A percentile compares a stretch with the other conserved stretches of the same genome.
Conservation (phyloP, 2,329 filamentous ascomycete genomes). For the Neonectria hederae region DNA sequence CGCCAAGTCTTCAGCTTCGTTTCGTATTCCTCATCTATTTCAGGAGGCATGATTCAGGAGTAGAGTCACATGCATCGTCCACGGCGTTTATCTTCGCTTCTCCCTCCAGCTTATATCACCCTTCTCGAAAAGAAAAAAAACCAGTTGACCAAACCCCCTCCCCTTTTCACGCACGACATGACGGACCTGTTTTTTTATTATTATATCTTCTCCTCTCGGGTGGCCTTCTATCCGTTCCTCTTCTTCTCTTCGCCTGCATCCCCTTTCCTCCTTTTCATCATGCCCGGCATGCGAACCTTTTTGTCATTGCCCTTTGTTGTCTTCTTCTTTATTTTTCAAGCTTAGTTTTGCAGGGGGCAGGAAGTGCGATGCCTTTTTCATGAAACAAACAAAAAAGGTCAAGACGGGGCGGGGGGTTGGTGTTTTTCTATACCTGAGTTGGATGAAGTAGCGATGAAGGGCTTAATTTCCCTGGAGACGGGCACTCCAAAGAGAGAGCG, state of each 20-base stretch:
- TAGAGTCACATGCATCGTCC: slow-evolving; percentile 51
- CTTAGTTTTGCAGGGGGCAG: slow-evolving; percentile 21
- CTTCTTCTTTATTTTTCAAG: slow-evolving; percentile 28
- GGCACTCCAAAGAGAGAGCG: slow-evolving; percentile 20
- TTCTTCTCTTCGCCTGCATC: slow-evolving; percentile 23
- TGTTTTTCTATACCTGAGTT: slow-evolving; percentile 44
- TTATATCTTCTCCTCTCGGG: slow-evolving; percentile 8
- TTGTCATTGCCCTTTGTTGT: slow-evolving; percentile 21
- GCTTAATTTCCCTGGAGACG: slow-evolving; percentile 28
- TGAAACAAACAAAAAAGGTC: slow-evolving; percentile 32
- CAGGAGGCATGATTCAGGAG: slow-evolving; percentile 45
- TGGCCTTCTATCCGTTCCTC: slow-evolving; percentile 6
- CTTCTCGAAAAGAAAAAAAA: slow-evolving; percentile 33
- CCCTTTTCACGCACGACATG: slow-evolving; percentile 35
- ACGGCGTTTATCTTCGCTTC: slow-evolving; percentile 48
- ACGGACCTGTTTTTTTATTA: slow-evolving; percentile 35
- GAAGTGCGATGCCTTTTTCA: slow-evolving; percentile 30
- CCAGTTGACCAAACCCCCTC: slow-evolving; percentile 26
- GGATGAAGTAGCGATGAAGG: slow-evolving; percentile 39
- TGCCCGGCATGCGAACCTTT: slow-evolving; percentile 22
- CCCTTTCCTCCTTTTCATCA: slow-evolving; percentile 16
- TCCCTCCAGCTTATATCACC: slow-evolving; percentile 27
- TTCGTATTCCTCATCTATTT: slow-evolving; percentile 35
- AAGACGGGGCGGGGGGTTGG: slow-evolving; percentile 25
- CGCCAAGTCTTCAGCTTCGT: slow-evolving; percentile 27